Percentiles rank a stretch among this genome's conserved stretches.
Conservation (phyloP, 1,139 yeast genomes). For the Meyerozyma elateridarum region DNA sequence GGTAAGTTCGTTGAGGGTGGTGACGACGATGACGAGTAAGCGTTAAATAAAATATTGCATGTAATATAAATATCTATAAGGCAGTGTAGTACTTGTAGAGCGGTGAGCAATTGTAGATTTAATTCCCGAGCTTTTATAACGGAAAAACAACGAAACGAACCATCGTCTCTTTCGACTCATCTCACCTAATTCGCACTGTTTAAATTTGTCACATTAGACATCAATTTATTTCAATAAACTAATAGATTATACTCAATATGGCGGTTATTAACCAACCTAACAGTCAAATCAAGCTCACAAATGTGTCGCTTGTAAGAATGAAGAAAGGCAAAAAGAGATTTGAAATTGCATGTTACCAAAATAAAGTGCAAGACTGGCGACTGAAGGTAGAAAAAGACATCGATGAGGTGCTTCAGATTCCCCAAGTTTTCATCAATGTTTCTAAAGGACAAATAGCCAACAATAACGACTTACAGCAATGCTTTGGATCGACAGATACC, state of each 20-base stretch:
- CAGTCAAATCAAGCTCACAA: slow-evolving; percentile 83
- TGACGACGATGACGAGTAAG: slow-evolving; percentile 50
- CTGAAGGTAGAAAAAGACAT: slow-evolving; percentile 84
- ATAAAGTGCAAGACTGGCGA: slow-evolving; percentile 94
- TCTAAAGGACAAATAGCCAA: slow-evolving; percentile 94
- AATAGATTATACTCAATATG: no score
- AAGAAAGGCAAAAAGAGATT: slow-evolving; percentile 87
- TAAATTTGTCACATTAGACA: no score
- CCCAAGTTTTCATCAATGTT: slow-evolving; percentile 89
- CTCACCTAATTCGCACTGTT: no score
- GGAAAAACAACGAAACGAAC: no score
- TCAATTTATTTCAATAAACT: no score
- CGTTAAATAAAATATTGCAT: slow-evolving; percentile 1
- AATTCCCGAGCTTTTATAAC: no score
- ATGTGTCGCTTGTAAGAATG: slow-evolving; percentile 88
- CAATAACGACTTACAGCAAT: slow-evolving; percentile 69
- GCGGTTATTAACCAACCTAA: slow-evolving; percentile 79
- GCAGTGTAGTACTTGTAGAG: slow-evolving; percentile 1
- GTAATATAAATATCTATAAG: background rate
- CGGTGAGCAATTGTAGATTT: background rate
- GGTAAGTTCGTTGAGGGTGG: slow-evolving; percentile 55
- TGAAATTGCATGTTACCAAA: slow-evolving; percentile 94
- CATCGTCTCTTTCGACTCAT: no score
- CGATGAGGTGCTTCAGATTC: slow-evolving; percentile 93
- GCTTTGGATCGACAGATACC: slow-evolving; percentile 73